These are phyloP conservation scores for Lactarius tabidus DNA, from an alignment of 768 basidiomycete species.

Conservation along the genomic window DNA sequence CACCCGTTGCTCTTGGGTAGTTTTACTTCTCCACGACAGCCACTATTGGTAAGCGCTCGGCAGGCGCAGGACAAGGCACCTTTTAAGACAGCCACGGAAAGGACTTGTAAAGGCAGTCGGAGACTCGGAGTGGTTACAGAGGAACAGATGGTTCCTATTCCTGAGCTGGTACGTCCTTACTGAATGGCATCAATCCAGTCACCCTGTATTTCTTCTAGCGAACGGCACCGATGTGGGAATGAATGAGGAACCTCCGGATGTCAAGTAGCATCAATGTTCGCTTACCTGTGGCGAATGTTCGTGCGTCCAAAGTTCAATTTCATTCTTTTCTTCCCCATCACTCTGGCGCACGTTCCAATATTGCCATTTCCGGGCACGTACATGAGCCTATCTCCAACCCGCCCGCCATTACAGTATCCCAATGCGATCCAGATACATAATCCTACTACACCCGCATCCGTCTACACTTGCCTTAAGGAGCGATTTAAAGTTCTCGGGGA, in stretches of 20 bases:
- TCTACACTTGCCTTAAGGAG: slow-evolving; percentile 30
- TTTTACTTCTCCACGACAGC: background rate
- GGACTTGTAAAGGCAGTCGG: background rate
- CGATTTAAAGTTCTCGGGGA: slow-evolving; percentile 50
- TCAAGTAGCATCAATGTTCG: background rate
- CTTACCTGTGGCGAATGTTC: background rate
- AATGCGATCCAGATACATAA: slow-evolving; percentile 15
- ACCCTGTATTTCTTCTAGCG: slow-evolving; percentile 64
- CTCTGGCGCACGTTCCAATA: slow-evolving; percentile 56
- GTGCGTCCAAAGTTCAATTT: background rate
- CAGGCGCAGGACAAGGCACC: background rate
- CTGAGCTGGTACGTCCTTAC: background rate
- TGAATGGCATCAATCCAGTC: slow-evolving; percentile 69
- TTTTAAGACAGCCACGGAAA: background rate
- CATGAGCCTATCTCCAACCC: slow-evolving; percentile 49
- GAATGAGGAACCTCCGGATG: slow-evolving; percentile 38
- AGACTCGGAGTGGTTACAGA: background rate
- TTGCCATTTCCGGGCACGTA: no score
- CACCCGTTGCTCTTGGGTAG: no score
- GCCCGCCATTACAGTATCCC: slow-evolving; percentile 42
- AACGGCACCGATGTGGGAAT: slow-evolving; percentile 38
- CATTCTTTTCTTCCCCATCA: slow-evolving; percentile 50
- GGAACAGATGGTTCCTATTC: background rate
- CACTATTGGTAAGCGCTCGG: background rate
- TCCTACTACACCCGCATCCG: slow-evolving; percentile 39